Base-by-base conservation (phyloP, 1,284 basidiomycete species). In the Blastosporella zonata region DNA sequence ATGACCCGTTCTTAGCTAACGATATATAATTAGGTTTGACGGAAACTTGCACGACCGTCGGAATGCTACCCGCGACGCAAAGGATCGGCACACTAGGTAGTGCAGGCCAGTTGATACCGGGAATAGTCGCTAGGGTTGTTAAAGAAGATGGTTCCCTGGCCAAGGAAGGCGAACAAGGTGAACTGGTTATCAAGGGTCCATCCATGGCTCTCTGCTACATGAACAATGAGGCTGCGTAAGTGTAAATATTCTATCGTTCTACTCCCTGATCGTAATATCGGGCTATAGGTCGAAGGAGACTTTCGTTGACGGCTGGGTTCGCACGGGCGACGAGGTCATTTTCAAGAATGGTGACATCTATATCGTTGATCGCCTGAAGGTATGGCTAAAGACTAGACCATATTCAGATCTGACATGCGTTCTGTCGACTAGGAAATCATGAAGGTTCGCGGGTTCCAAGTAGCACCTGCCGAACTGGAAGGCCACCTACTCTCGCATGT, bases 391-490 rank as follows among this genome's bases (percentile, higher is more conserved):
- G 22, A 15, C 20, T 27, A 20, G 18, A 5, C 6, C 7, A 31
- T 13, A 31, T 20, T 28, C 20, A 17, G 15, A 17, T 45, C 25
- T 48, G 38, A 49, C 27, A 22, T 47, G 18, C 38, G 23, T 36
- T n/a, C 5, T 12, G 9, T 35, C 25, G n/a, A 7, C 21, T 25
- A 81, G 79, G 79, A 82, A 68, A 77, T 82, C 21, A 72, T 83
- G 63, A 81, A 82, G 57, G 72, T 73, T 33, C 61, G 63, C 44
- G 80, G 79, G 2, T 82, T 79, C 59, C 80, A 82, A 64, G 77
- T 76, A 2, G 72, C 74, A n/a, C 83, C 84, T 1, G 82, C 84
- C 4, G 85, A 89, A 58, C 67, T 89, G 1, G 87, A 89, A 59
- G 86, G 87, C 0, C 86, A 87, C 63, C 67, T 93, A 23, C 71